Conservation (phyloP, 1,284 basidiomycete species). For the Thelephora terrestris region DNA sequence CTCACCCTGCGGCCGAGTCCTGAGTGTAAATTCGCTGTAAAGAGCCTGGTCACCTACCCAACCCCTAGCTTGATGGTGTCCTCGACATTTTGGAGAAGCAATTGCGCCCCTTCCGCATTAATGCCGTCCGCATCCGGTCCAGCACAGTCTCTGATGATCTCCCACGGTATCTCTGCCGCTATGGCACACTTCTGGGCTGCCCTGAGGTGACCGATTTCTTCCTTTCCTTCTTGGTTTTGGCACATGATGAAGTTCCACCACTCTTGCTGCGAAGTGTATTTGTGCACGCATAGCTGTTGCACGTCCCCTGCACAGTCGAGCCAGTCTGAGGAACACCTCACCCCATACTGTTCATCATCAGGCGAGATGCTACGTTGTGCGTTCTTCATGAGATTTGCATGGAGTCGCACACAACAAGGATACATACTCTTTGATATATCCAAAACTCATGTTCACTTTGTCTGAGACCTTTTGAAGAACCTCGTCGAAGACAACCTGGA, state of each 20-base stretch:
- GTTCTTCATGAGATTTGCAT: not conserved
- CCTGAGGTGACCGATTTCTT: slow-evolving; percentile 55
- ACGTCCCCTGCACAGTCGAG: slow-evolving; percentile 82
- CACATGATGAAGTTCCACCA: slow-evolving; percentile 75
- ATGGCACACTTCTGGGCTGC: slow-evolving; percentile 58
- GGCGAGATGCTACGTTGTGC: no score
- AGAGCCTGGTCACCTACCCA: slow-evolving; percentile 30
- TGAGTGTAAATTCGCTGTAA: slow-evolving; percentile 3
- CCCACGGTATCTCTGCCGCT: slow-evolving; percentile 60
- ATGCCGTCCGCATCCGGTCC: slow-evolving; percentile 47
- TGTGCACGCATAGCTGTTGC: slow-evolving; percentile 70
- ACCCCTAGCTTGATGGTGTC: slow-evolving; percentile 42
- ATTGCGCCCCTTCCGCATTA: slow-evolving; percentile 45
- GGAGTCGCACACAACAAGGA: not conserved
- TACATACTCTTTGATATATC: slow-evolving; percentile 67
- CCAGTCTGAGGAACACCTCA: no score
- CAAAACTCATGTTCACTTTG: slow-evolving; percentile 61
- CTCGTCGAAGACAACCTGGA: slow-evolving; percentile 69
- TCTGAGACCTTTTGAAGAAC: slow-evolving; percentile 52
- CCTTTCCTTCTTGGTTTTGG: slow-evolving; percentile 61
- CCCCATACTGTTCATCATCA: no score
- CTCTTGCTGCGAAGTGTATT: slow-evolving; percentile 37
- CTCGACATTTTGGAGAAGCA: slow-evolving; percentile 52
- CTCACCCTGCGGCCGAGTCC: slow-evolving; percentile 45
- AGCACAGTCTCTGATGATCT: slow-evolving; percentile 46